Base-by-base conservation (phyloP, 345 rosid species). In the Iberis pinnata region DNA sequence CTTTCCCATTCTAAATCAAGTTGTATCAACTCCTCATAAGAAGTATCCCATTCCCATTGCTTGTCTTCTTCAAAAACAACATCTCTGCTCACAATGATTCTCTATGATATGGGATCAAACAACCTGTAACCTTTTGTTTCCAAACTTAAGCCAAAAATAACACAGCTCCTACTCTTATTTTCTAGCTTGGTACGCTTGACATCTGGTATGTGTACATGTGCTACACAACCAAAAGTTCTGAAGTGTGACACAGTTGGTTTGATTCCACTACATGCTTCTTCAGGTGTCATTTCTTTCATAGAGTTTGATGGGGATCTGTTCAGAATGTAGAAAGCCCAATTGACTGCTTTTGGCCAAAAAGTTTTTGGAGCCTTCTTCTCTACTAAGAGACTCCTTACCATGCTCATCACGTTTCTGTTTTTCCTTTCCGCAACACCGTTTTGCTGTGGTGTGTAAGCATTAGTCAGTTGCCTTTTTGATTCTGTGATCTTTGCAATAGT, bases 151-250 rank as follows among this genome's bases (percentile, higher is more conserved):
- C n/a, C n/a, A n/a, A n/a, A n/a, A n/a, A n/a, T n/a, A n/a, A n/a
- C n/a, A n/a, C n/a, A n/a, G n/a, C n/a, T n/a, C n/a, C n/a, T n/a
- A 7, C 53, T 36, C 3, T 61, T 60, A 0, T 65, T 31, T 32
- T 58, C 43, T 1, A 66, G 17, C 1, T 66, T 58, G 8, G 43
- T 44, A 3, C 20, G 15, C n/a, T 0, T 0, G 1, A 11, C 20
- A 27, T 44, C 39, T 2, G 18, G 41, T 0, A 49, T 4, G n/a
- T n/a, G n/a, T n/a, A n/a, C n/a, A n/a, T n/a, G 1, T 50, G 11
- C 43, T 2, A 39, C 8, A 19, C 43, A 39, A 2, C 43, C 11
- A 8, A 39, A 39, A 2, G 16, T 19, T 39, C 43, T 39, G 3
- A 39, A 9, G 5, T 39, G 43, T 0, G 13, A 19, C 1, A 65